Percentiles rank a stretch among this genome's conserved stretches.
These are phyloP conservation scores for Podaxis sp. DNA, from an alignment of 768 basidiomycete species.

Conservation along the genomic window DNA sequence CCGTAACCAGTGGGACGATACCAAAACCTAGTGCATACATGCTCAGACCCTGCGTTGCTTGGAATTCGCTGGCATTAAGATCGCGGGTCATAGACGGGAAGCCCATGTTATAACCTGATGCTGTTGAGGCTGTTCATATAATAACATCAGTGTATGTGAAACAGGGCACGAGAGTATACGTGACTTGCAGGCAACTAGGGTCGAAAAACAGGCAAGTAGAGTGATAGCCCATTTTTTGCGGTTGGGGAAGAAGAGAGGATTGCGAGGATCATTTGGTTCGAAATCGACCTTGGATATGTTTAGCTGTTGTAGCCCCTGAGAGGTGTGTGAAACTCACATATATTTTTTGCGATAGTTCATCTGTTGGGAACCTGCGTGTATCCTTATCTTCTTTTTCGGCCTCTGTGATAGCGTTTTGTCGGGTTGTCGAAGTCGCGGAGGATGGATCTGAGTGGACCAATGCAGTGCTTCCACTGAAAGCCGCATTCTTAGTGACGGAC, in stretches of 20 bases:
- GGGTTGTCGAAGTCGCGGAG: background rate
- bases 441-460: background rate
- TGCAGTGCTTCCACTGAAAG: background rate
- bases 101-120: conserved; percentile 56
- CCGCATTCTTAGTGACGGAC: background rate
- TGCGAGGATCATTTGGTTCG: conserved; percentile 12
- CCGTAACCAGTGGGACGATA: conserved; percentile 61
- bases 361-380: background rate
- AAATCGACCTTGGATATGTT: conserved; percentile 15
- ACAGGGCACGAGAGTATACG: conserved; percentile 20
- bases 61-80: conserved; percentile 43
- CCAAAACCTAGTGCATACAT: conserved; percentile 63
- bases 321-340: background rate
- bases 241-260: conserved; percentile 22
- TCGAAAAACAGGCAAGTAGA: conserved; percentile 44
- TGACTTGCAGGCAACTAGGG: conserved; percentile 47
- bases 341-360: background rate
- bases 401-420: background rate
- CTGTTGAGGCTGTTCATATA: conserved; percentile 43
- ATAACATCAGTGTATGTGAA: background rate
- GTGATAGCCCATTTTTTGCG: conserved; percentile 46
- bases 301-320: background rate
- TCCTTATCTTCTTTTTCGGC: background rate
- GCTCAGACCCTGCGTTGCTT: conserved; percentile 48
- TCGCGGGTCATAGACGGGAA: conserved; percentile 55